Evolutionary conservation across 208 protist species (phyloP).

Genomic region (Trypanosomatidae sp.): DNA sequence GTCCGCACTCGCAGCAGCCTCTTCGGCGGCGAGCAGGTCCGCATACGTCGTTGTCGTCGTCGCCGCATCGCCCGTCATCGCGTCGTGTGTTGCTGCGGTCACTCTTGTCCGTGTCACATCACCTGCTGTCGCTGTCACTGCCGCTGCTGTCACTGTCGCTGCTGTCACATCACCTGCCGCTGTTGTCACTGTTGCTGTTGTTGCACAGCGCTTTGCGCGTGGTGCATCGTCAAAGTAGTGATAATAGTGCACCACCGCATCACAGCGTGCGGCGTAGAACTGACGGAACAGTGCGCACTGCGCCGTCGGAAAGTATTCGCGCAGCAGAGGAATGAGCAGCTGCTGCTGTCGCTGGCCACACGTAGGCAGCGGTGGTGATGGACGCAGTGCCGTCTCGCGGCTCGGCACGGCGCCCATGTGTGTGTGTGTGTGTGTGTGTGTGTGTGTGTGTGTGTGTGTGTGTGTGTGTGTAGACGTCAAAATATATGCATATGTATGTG

Average conservation of each 20-base stretch:
- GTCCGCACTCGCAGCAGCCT: no score
- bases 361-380: slow-evolving; percentile 16
- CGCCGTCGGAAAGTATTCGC: slow-evolving; percentile 35
- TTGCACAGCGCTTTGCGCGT: not conserved
- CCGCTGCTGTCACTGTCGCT: not conserved
- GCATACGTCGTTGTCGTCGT: no score
- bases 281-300: slow-evolving; percentile 40
- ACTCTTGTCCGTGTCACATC: no score
- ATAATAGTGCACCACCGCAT: slow-evolving; percentile 59
- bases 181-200: slow-evolving; percentile 1
- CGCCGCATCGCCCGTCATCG: no score
- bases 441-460: no score
- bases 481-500: no score
- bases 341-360: slow-evolving; percentile 26
- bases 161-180: no score
- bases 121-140: not conserved
- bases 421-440: not conserved
- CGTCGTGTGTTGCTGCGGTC: no score
- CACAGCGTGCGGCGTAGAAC: slow-evolving; percentile 30
- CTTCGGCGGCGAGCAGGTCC: no score
- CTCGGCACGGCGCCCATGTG: slow-evolving; percentile 54
- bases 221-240: slow-evolving; percentile 10
- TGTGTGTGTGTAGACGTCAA: no score
- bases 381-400: slow-evolving; percentile 11
- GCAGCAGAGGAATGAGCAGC: slow-evolving; percentile 30